Conservation (phyloP, 2,329 filamentous ascomycete genomes). For the Claviceps cyperi region DNA sequence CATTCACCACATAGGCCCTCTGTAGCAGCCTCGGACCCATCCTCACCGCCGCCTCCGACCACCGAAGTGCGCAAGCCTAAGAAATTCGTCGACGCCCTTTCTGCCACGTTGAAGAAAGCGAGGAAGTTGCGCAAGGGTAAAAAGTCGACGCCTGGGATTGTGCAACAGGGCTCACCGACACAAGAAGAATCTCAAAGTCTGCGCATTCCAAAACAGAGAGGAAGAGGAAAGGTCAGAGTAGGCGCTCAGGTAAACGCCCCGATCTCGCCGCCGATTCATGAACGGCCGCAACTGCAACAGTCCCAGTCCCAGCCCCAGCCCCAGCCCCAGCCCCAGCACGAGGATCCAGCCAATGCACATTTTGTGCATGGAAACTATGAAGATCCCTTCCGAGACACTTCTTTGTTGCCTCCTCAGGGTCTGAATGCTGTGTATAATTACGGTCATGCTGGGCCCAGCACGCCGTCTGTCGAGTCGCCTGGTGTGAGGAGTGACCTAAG, state of each 20-base stretch:
- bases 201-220: conserved; percentile 19
- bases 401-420: conserved; percentile 11
- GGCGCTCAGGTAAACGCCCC: conserved; percentile 8
- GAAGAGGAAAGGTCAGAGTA: conserved; percentile 11
- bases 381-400: conserved; percentile 23
- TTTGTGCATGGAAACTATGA: conserved; percentile 25
- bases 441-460: conserved; percentile 18
- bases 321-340: conserved; percentile 1
- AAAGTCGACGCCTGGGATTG: conserved; percentile 10
- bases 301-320: too few species aligned
- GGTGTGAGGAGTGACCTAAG: conserved; percentile 18
- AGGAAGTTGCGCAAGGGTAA: conserved; percentile 19
- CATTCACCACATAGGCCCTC: conserved; percentile 20
- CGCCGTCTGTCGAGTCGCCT: conserved; percentile 26
- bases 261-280: conserved; percentile 14
- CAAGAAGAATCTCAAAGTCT: conserved; percentile 16
- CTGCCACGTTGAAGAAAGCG: conserved; percentile 26
- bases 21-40: conserved; percentile 15
- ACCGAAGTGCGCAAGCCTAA: conserved; percentile 20
- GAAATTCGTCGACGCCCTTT: conserved; percentile 26
- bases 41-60: conserved; percentile 19
- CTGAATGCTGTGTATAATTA: conserved; percentile 17
- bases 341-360: conserved; percentile 12
- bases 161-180: conserved; percentile 18
- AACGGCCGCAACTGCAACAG: conserved; percentile 10